Percentiles rank a stretch among this genome's conserved stretches.
Evolutionary conservation across 208 protist genomes (phyloP).

Genomic region (Trypanosoma boissoni): DNA sequence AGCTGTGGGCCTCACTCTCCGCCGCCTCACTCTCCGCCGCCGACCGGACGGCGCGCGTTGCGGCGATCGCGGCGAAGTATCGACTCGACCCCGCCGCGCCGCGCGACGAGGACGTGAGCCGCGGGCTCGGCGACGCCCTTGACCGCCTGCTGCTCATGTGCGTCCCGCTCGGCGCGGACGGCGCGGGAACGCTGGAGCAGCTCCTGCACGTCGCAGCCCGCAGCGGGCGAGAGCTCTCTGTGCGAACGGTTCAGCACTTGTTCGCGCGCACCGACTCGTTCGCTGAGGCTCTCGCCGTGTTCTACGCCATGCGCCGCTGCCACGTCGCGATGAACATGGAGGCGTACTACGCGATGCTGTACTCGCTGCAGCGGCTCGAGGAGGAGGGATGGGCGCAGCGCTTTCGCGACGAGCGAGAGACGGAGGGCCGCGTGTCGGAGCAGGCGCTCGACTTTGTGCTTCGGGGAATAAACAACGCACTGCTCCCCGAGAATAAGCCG

Average conservation of each 20-base stretch:
- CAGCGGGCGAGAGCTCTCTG: conserved; percentile 61
- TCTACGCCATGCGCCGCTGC: conserved; percentile 78
- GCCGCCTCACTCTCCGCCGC: conserved; percentile 6
- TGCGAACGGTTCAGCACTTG: conserved; percentile 85
- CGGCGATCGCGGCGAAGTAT: conserved; percentile 48
- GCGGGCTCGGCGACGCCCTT: conserved; percentile 79
- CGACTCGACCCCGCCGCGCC: conserved; percentile 49
- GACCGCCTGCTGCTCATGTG: conserved; percentile 83
- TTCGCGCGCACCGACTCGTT: conserved; percentile 77
- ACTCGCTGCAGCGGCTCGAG: conserved; percentile 86
- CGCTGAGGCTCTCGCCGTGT: conserved; percentile 79
- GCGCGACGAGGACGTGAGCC: conserved; percentile 71
- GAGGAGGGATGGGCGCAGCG: conserved; percentile 85
- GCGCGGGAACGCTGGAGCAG: conserved; percentile 49
- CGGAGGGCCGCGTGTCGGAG: conserved; percentile 43
- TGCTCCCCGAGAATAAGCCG: conserved; percentile 90
- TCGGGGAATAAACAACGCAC: conserved; percentile 70
- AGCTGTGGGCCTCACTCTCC: conserved; percentile 43
- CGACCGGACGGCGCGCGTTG: conserved; percentile 14
- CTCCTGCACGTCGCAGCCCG: conserved; percentile 58
- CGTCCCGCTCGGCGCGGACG: conserved; percentile 47
- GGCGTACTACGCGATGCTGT: conserved; percentile 91
- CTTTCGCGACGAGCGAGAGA: conserved; percentile 64
- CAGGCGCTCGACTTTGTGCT: conserved; percentile 90
- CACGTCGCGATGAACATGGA: conserved; percentile 89